A percentile compares a stretch with the other conserved stretches of the same genome.
phyloP scores from a whole-genome alignment of 108 stramenopile species.

The Chaetoceros tenuissimus region DNA sequence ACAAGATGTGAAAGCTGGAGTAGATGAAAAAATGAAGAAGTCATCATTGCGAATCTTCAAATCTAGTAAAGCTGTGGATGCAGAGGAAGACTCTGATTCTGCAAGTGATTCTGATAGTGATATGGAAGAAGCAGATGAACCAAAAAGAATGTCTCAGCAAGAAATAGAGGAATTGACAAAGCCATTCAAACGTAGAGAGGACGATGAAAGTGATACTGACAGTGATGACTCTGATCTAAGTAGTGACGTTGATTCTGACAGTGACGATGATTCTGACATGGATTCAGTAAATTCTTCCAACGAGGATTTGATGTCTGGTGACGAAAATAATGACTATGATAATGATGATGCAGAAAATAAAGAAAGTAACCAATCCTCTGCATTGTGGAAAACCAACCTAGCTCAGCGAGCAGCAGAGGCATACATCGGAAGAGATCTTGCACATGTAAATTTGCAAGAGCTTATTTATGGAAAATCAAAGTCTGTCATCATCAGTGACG shows the following conservation, averaged over 20 bases:
- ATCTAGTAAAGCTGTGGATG: constrained; percentile 53
- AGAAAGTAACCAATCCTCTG: background rate
- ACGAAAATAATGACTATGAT: constrained; percentile 22
- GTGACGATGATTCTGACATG: constrained; percentile 13
- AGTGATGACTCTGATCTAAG: constrained; percentile 10
- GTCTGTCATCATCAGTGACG: constrained; percentile 20
- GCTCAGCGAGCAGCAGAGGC: constrained; percentile 58
- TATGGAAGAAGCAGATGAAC: constrained; percentile 11
- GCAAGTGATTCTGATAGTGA: constrained; percentile 28
- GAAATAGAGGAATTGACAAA: constrained; percentile 10
- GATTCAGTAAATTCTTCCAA: constrained; percentile 19
- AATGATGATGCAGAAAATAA: constrained; percentile 8
- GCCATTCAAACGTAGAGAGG: constrained; percentile 8
- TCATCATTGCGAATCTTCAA: constrained; percentile 78
- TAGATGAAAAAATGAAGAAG: constrained; percentile 82
- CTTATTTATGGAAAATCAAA: constrained; percentile 51
- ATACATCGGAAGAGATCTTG: constrained; percentile 58
- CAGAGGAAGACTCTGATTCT: constrained; percentile 28
- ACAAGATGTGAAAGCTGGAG: constrained; percentile 80
- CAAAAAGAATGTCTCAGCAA: constrained; percentile 5
- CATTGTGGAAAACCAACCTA: constrained; percentile 55
- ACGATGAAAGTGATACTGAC: background rate
- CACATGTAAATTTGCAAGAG: constrained; percentile 60
- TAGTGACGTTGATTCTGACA: constrained; percentile 6
- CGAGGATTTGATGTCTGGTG: constrained; percentile 27